Conservation (phyloP, 192 early-diverging fungal species). For the Piromyces finnis region DNA sequence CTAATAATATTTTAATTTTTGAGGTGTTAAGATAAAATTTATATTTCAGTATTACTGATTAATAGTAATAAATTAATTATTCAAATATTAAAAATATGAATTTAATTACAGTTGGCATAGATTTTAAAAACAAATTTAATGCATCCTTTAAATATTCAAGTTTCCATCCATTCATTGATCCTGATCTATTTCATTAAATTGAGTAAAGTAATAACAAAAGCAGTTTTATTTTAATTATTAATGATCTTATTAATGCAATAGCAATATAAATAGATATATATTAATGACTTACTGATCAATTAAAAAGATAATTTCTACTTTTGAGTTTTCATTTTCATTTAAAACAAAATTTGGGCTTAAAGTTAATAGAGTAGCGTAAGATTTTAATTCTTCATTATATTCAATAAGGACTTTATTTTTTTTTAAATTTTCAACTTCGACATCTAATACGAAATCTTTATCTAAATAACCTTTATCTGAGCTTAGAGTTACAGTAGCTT, state of each 20-base stretch:
- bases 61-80: no score
- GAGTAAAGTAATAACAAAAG: no score
- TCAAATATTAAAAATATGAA: no score
- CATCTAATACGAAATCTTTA: slow-evolving; percentile 18
- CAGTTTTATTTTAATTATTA: no score
- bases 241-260: no score
- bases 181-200: slow-evolving; percentile 16
- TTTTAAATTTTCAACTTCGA: slow-evolving; percentile 14
- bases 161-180: slow-evolving; percentile 21
- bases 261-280: no score
- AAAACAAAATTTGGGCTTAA: slow-evolving; percentile 15
- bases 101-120: slow-evolving; percentile 15
- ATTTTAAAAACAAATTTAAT: slow-evolving; percentile 21
- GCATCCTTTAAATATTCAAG: slow-evolving; percentile 15
- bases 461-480: neutral
- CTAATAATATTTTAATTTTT: neutral
- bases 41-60: no score
- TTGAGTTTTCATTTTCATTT: neutral
- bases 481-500: neutral
- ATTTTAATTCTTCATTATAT: slow-evolving; percentile 7
- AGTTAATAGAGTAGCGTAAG: slow-evolving; percentile 15
- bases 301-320: slow-evolving; percentile 17
- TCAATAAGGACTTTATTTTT: slow-evolving; percentile 13
- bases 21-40: no score
- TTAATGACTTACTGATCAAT: slow-evolving; percentile 13